phyloP scores from a whole-genome alignment of 208 protist genomes.

The Endotrypanum monterogeii region DNA sequence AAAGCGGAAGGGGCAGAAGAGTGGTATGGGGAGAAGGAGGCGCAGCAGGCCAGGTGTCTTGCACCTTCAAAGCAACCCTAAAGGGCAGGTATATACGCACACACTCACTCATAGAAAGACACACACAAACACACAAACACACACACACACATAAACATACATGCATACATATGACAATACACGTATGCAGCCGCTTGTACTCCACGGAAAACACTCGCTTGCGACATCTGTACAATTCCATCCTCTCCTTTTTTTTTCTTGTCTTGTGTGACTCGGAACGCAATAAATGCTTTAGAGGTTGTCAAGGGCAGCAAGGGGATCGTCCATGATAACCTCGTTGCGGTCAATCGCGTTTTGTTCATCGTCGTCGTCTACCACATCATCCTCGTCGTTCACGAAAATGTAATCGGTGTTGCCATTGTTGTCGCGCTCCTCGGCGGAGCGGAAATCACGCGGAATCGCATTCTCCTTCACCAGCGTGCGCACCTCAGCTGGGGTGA shows the following conservation, averaged over 20 bases:
- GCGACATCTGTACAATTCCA: not conserved
- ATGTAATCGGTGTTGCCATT: conserved; percentile 63
- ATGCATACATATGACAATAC: too few relatives aligned
- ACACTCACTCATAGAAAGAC: too few relatives aligned
- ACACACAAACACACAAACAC: not conserved
- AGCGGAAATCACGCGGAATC: conserved; percentile 86
- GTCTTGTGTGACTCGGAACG: not conserved
- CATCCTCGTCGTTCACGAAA: conserved; percentile 83
- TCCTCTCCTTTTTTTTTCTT: not conserved
- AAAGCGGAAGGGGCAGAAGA: too few relatives aligned
- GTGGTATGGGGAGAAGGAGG: too few relatives aligned
- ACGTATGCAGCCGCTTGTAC: not conserved
- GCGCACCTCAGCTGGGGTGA: conserved; percentile 72
- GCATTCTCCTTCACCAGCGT: conserved; percentile 73
- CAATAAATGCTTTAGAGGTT: conserved; percentile 45
- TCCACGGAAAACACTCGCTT: not conserved
- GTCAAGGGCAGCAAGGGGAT: conserved; percentile 67
- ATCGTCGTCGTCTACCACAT: conserved; percentile 49
- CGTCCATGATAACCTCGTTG: conserved; percentile 71
- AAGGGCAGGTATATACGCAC: too few relatives aligned
- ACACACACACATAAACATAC: not conserved
- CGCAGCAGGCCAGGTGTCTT: too few relatives aligned
- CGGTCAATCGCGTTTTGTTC: conserved; percentile 61
- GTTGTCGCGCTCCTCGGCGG: conserved; percentile 66
- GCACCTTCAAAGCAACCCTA: too few relatives aligned